Evolutionary conservation across 1,139 yeast genomes (phyloP).

Genomic region (Hemisphaericaspora xylanilytica): DNA sequence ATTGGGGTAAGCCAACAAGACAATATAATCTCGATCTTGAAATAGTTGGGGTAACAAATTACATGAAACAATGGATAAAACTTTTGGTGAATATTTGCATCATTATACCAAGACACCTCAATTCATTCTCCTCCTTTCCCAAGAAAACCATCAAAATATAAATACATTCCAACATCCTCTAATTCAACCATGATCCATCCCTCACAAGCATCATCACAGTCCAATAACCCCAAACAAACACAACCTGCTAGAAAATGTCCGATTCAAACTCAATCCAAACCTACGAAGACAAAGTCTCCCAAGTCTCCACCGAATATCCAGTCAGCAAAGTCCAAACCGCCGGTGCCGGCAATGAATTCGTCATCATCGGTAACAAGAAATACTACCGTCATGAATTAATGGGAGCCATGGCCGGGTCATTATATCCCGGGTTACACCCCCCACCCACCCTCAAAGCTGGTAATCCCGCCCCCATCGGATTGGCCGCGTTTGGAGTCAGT

Average conservation of each 20-base stretch:
- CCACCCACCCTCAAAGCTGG: slow-evolving; percentile 37
- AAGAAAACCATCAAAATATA: neutral
- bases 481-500: too few species aligned
- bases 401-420: slow-evolving; percentile 25
- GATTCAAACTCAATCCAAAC: slow-evolving; percentile 7
- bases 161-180: neutral
- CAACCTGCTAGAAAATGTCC: neutral
- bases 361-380: slow-evolving; percentile 31
- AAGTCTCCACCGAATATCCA: slow-evolving; percentile 9
- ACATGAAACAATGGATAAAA: too few species aligned
- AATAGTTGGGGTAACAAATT: too few species aligned
- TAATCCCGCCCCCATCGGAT: slow-evolving; percentile 63
- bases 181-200: neutral
- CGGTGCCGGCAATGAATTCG: slow-evolving; percentile 25
- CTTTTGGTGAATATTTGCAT: too few species aligned
- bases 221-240: too few species aligned
- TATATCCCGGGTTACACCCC: slow-evolving; percentile 31
- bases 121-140: too few species aligned
- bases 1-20: too few species aligned
- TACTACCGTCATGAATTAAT: slow-evolving; percentile 29
- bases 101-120: too few species aligned
- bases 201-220: too few species aligned
- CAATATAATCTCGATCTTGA: too few species aligned
- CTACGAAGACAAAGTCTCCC: slow-evolving; percentile 9
- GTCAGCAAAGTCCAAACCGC: slow-evolving; percentile 19